phyloP scores from a whole-genome alignment of 805 yeast species.

The Zygotorulaspora sp. region DNA sequence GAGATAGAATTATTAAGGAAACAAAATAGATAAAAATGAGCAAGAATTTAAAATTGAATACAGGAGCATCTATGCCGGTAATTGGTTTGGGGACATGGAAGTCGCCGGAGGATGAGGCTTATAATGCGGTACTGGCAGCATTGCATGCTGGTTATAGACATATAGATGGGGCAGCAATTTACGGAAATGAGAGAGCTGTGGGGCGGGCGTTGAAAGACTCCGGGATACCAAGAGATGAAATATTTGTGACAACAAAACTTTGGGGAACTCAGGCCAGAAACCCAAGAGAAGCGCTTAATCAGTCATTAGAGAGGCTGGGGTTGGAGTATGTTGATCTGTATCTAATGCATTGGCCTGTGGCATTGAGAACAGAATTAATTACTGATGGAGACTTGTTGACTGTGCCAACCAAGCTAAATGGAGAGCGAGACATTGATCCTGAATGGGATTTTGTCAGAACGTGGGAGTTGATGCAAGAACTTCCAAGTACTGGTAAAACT shows the following conservation, averaged over 20 bases:
- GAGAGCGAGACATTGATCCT: constrained; percentile 37
- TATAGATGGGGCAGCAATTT: constrained; percentile 70
- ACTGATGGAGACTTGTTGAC: constrained; percentile 32
- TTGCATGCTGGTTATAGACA: constrained; percentile 63
- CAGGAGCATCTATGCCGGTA: constrained; percentile 59
- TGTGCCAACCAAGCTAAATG: constrained; percentile 39
- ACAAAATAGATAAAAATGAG: too few species aligned
- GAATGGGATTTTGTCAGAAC: constrained; percentile 49
- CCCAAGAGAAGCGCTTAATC: constrained; percentile 50
- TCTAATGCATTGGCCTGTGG: constrained; percentile 79
- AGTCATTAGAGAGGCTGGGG: constrained; percentile 57
- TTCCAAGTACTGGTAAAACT: constrained; percentile 48
- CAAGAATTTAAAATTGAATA: constrained; percentile 44
- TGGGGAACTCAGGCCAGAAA: constrained; percentile 49
- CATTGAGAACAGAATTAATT: constrained; percentile 42
- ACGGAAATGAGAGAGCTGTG: constrained; percentile 61
- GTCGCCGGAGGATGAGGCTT: constrained; percentile 53
- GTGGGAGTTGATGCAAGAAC: constrained; percentile 58
- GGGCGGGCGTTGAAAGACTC: constrained; percentile 55
- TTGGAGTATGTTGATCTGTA: constrained; percentile 75
- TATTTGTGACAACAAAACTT: constrained; percentile 69
- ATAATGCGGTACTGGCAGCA: constrained; percentile 56
- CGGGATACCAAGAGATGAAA: constrained; percentile 58
- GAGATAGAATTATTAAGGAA: too few species aligned
- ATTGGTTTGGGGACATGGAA: constrained; percentile 75